Percentiles rank a stretch among this genome's conserved stretches.
These are phyloP conservation scores for Magnolia changhungtana DNA, from an alignment of 164 flowering plant genomes.

Conservation along the genomic window DNA sequence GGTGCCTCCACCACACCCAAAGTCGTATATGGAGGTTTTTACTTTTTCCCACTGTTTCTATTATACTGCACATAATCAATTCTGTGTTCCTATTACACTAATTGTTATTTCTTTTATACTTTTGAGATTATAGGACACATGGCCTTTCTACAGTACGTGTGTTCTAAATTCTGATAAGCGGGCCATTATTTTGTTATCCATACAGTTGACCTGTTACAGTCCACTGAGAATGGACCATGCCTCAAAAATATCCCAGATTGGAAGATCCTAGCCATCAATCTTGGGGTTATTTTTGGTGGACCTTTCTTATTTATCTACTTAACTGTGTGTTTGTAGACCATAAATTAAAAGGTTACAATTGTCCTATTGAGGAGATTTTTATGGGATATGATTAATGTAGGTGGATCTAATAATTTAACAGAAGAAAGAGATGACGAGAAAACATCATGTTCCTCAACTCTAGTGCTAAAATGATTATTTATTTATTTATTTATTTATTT, in stretches of 20 bases:
- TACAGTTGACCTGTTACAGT: neutral
- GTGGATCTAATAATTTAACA: too few relatives aligned
- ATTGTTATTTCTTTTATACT: neutral
- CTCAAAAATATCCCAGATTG: too few relatives aligned
- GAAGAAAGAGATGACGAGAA: too few relatives aligned
- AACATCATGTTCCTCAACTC: too few relatives aligned
- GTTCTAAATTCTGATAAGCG: neutral
- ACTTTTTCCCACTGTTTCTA: neutral
- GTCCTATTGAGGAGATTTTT: neutral
- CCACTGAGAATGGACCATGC: neutral
- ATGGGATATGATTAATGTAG: too few relatives aligned
- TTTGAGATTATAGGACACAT: neutral
- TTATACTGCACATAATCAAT: too few relatives aligned
- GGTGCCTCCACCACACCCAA: slow-evolving; percentile 73
- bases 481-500: too few relatives aligned
- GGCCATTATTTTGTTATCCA: neutral
- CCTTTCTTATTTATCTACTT: neutral
- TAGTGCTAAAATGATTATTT: too few relatives aligned
- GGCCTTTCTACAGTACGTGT: neutral
- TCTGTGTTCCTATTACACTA: neutral
- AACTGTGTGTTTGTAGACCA: neutral
- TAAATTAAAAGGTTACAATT: neutral
- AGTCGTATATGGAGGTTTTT: slow-evolving; percentile 80
- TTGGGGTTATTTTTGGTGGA: neutral
- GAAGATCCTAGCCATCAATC: neutral